These are phyloP conservation scores for Neofusicoccum cordaticola DNA, from an alignment of 2,329 filamentous ascomycete genomes.

Conservation along the genomic window DNA sequence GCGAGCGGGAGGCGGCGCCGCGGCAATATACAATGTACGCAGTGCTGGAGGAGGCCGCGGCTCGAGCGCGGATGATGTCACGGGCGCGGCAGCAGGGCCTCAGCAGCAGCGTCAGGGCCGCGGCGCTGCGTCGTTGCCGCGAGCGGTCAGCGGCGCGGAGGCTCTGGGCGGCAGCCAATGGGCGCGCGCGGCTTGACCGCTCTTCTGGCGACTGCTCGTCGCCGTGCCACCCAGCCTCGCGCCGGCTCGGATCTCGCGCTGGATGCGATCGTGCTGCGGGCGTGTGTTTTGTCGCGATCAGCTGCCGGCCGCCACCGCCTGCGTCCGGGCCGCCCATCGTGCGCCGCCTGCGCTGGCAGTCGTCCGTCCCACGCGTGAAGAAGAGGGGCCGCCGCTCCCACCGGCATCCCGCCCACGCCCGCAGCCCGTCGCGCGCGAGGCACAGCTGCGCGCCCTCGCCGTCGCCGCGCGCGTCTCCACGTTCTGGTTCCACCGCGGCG, in stretches of 20 bases:
- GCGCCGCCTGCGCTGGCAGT: background rate
- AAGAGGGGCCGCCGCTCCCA: background rate
- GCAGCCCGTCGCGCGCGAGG: background rate
- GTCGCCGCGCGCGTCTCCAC: background rate
- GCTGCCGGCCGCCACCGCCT: background rate
- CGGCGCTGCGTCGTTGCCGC: background rate
- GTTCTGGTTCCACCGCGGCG: background rate
- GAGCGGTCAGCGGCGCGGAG: background rate
- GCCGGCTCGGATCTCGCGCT: background rate
- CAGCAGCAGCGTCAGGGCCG: too few relatives aligned
- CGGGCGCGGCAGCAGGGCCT: background rate
- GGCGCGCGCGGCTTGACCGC: background rate
- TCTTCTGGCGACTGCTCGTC: background rate
- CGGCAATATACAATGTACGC: background rate
- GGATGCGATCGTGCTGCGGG: background rate
- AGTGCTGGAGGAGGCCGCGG: background rate
- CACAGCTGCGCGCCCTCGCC: background rate
- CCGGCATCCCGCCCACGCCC: background rate
- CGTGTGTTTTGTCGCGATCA: background rate
- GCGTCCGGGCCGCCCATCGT: background rate
- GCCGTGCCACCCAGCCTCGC: slow-evolving; percentile 2
- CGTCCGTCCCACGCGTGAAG: too few relatives aligned
- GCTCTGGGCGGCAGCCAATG: slow-evolving; percentile 2
- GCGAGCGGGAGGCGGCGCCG: background rate
- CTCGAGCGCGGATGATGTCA: background rate